Evolutionary conservation across 1,284 basidiomycete species (phyloP), one percentile per base, ranked within the genome.

Genomic region (Kwoniella shivajii): DNA sequence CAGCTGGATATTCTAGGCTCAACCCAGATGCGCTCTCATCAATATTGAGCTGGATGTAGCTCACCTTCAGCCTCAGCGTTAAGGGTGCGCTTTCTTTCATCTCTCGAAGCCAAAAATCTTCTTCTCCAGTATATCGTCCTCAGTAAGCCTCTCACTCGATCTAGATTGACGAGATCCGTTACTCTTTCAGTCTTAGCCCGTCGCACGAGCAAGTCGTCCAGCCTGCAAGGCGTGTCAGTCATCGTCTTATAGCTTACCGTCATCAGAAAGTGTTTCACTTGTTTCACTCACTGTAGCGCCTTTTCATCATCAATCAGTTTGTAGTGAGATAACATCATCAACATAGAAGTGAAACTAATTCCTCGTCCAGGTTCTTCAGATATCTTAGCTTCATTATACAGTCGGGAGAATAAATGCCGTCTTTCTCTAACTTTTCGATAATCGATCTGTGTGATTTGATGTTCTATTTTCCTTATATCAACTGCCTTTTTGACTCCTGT

Each of bases 291-390:
- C 91, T 86, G 83, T n/a, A 95, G 78, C 11, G 91, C 92, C 47
- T 91, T 87, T 30, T 85, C 85, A 72, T 96, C 92, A 57, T 92
- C 84, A 64, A 98, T 92, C 56, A 98, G 80, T 76, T 91, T 95
- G 78, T 97, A 87, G 72, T 96, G 93, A 0, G 92, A 89, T 31
- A 99, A 80, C 52, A 98, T 79, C 44, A 90, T 73, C 13, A 98
- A 83, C 92, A 97, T 96, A 41, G 88, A 84, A 6, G 86, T 91
- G 79, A 98, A 98, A 18, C 91, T 89, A 59, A 99, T 90, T 9
- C 94, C 92, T 48, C 84, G 83, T 0, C 85, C 86, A 27, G 82
- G 83, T 59, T 88, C 83, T 61, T 87, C 84, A 2, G 85, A 83
- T 41, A 92, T 84, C 61, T 83, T 85, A 2, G 92, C 91, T 79